Percentiles rank a stretch among this genome's conserved stretches.
Evolutionary conservation across 2,329 filamentous ascomycete species (phyloP).

Genomic region (Verticillium zaregamsianum): DNA sequence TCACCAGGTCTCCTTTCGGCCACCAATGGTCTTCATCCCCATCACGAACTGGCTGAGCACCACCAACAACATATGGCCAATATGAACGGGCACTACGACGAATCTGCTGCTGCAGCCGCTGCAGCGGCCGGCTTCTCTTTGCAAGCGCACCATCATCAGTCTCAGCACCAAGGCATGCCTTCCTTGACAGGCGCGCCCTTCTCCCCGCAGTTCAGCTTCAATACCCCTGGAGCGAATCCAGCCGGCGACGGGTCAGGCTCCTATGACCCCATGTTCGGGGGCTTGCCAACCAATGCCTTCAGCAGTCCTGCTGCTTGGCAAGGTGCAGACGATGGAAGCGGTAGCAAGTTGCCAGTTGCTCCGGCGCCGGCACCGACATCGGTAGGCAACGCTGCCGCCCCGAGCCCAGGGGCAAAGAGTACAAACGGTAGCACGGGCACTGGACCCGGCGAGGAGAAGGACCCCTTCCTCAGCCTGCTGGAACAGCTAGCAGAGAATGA

Average conservation of each 20-base stretch:
- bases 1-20: conserved; percentile 34
- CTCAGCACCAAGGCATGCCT: conserved; percentile 20
- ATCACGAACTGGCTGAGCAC: conserved; percentile 26
- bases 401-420: conserved; percentile 37
- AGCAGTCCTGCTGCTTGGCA: conserved; percentile 50
- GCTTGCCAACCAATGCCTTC: conserved; percentile 48
- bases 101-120: conserved; percentile 25
- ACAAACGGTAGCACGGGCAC: conserved; percentile 46
- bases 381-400: conserved; percentile 7
- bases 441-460: conserved; percentile 60
- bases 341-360: neutral
- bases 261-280: conserved; percentile 59
- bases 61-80: conserved; percentile 21
- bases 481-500: conserved; percentile 84
- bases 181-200: conserved; percentile 28
- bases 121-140: conserved; percentile 32
- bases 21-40: conserved; percentile 29
- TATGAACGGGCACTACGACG: conserved; percentile 28
- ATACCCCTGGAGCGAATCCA: conserved; percentile 23
- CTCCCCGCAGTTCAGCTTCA: conserved; percentile 38
- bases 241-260: conserved; percentile 26
- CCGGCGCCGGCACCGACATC: neutral
- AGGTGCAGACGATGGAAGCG: conserved; percentile 26
- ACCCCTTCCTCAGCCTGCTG: conserved; percentile 73
- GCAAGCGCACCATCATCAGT: conserved; percentile 16